Evolutionary conservation across 2,329 filamentous ascomycete genomes (phyloP).

Genomic region (Dryadomyces quercus-mongolicae): DNA sequence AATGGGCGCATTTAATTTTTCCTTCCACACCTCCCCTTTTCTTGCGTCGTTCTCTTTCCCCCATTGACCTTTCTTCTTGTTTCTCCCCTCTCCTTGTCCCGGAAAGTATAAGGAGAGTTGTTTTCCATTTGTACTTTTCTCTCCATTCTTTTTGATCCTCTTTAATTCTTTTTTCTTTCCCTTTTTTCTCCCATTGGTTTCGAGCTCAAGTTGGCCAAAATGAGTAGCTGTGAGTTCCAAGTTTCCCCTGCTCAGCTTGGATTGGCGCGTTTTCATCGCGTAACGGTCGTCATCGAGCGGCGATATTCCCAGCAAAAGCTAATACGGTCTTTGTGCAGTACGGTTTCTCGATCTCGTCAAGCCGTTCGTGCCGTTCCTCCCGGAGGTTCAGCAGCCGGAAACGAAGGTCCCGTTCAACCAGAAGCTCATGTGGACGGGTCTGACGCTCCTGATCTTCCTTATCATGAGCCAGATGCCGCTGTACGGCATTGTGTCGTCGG

Average conservation of each 20-base stretch:
- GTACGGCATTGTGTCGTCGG: slow-evolving; percentile 98
- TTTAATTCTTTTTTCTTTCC: slow-evolving; percentile 1
- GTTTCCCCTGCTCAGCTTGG: not conserved
- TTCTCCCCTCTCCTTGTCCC: not conserved
- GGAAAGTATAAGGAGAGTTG: slow-evolving; percentile 3
- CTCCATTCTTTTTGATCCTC: not conserved
- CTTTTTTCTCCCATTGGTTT: not conserved
- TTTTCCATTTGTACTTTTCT: not conserved
- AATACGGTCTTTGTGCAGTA: slow-evolving; percentile 43
- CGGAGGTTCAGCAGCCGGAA: slow-evolving; percentile 96
- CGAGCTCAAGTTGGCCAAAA: slow-evolving; percentile 13
- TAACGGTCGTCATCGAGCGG: no score
- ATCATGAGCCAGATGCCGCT: slow-evolving; percentile 99
- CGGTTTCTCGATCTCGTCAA: slow-evolving; percentile 99
- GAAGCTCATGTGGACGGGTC: slow-evolving; percentile 89
- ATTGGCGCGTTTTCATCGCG: no score
- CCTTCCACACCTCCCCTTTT: slow-evolving; percentile 1
- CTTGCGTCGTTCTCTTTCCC: not conserved
- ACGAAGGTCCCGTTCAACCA: slow-evolving; percentile 99
- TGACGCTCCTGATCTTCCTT: slow-evolving; percentile 95
- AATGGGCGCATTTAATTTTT: slow-evolving; percentile 5
- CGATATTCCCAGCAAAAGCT: not conserved
- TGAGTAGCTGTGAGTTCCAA: slow-evolving; percentile 25
- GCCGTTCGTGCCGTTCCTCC: slow-evolving; percentile 97
- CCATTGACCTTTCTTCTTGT: not conserved